Evolutionary conservation across 495 filamentous ascomycete species (phyloP), one percentile per base, ranked within the genome.

Genomic region (Talaromyces stipitatus): DNA sequence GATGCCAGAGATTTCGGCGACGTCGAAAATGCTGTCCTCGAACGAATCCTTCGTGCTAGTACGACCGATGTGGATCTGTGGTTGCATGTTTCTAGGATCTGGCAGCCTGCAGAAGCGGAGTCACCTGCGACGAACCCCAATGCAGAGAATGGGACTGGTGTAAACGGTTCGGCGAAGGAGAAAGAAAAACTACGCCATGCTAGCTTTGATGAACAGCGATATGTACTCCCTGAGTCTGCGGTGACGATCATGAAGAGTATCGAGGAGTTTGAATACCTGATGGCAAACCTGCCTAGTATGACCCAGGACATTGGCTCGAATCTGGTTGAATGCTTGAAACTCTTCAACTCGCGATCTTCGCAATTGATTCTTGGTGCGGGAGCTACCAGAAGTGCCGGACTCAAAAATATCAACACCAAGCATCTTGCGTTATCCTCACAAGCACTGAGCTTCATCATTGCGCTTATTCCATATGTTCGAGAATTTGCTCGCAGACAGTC

Each of bases 361-460:
- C 94, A 99, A 61, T 82, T 97, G 51, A 96, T 99, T 59, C 85
- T 97, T 7, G 95, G 92, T 7, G 95, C 94, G 9, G 94, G 94
- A 1, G 94, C 94, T 1, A 97, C 90, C 2, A 76, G 82, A 24
- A 91, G 85, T n/a, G 95, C 91, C 4, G 94, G 94, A 1, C 73
- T 99, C 9, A 96, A 91, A 65, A 95, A 96, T 61, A 99, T 99
- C 63, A 97, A 90, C 2, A 95, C 94, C 0, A 94, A 92, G 62
- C 92, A 99, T 72, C 83, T 99, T 6, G 92, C 94, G 0, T 81
- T 97, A 26, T 91, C 95, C 8, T 91, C 88, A 2, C 95, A 97
- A 69, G 87, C 92, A 0, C 70, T 97, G 23, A 87, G 87, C 55
- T 96, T 99, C 64, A 85, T 97, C 36, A 87, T 88, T 24, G 84